Base-by-base conservation (phyloP, 345 rosid species). In the Capsella bursapastoris region DNA sequence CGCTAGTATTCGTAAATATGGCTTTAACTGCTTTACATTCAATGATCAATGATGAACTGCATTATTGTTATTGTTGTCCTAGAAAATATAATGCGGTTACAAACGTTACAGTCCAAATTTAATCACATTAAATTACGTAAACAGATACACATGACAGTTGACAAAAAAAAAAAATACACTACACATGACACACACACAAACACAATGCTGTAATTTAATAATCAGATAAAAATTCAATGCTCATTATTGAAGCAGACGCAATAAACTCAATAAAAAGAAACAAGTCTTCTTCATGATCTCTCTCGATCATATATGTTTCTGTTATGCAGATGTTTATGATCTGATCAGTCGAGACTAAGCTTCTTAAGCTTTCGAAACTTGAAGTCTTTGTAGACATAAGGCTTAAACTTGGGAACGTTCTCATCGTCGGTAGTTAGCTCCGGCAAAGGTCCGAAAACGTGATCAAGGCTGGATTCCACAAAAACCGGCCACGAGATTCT, bases 401-500 rank as follows among this genome's bases (percentile, higher is more conserved):
- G 28, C 79, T 87, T 89, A 57, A 64, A 93, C 40, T 81, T 84
- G 0, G 91, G 74, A 10, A 84, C 83, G 43, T 57, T 74, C 3
- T 80, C 75, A 0, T 67, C 50, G 63, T 73, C 75, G 12, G 59
- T 5, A 4, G 80, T 66, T 10, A 90, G 86, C 72, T 83, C 83
- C 2, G 86, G 80, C 49, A 84, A 80, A 7, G 92, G 95, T 3
- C 90, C 89, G 0, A 89, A 78, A 8, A 60, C 86, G 31, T 68
- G 64, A 25, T 90, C 92, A 9, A 45, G 38, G 2, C 87, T 91
- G 1, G 98, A 87, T 76, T 90, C 92, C 74, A 83, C 53, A 77
- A 90, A 89, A 5, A 93, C 86, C 0, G 96, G 96, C 98, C 93
- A 93, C 1, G 98, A 89, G 89, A 93, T 86, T 75, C 97, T 86